phyloP scores from a whole-genome alignment of 139 green algal species.

The Volvox reticuliferus region DNA sequence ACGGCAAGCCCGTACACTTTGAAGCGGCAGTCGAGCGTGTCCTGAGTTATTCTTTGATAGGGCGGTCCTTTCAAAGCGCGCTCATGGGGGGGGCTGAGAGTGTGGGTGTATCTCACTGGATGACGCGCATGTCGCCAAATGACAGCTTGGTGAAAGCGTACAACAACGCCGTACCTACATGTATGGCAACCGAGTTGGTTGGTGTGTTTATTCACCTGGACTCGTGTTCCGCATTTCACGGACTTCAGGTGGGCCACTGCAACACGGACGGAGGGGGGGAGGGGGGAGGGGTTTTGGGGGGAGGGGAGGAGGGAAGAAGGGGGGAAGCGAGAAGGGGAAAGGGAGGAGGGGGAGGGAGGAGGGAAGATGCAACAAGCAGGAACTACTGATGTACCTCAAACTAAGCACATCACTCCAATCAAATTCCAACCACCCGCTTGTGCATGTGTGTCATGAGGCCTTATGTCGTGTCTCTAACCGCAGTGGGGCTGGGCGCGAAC shows the following conservation, averaged over 20 bases:
- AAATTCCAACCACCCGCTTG: too few relatives aligned
- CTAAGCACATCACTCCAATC: too few relatives aligned
- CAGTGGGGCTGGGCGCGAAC: slow-evolving; percentile 20
- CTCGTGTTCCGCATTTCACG: slow-evolving; percentile 17
- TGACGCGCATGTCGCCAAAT: neutral
- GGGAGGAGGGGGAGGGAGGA: too few relatives aligned
- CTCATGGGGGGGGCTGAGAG: neutral
- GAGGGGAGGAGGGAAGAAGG: too few relatives aligned
- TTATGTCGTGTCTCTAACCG: neutral
- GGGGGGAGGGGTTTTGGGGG: too few relatives aligned
- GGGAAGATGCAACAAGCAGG: too few relatives aligned
- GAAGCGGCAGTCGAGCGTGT: neutral
- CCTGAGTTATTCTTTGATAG: neutral
- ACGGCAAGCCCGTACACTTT: slow-evolving; percentile 36
- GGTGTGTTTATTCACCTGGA: slow-evolving; percentile 39
- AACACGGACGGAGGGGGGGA: too few relatives aligned
- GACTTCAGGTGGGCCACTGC: slow-evolving; percentile 22
- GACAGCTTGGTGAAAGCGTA: neutral
- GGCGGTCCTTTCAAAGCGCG: neutral
- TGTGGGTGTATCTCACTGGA: slow-evolving; percentile 8
- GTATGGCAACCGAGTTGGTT: slow-evolving; percentile 2
- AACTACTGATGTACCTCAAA: too few relatives aligned
- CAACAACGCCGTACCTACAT: neutral
- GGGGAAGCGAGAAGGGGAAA: too few relatives aligned
- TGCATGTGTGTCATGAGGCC: too few relatives aligned